phyloP scores from a whole-genome alignment of 179 eudicot species.

The Corrigiola litoralis region DNA sequence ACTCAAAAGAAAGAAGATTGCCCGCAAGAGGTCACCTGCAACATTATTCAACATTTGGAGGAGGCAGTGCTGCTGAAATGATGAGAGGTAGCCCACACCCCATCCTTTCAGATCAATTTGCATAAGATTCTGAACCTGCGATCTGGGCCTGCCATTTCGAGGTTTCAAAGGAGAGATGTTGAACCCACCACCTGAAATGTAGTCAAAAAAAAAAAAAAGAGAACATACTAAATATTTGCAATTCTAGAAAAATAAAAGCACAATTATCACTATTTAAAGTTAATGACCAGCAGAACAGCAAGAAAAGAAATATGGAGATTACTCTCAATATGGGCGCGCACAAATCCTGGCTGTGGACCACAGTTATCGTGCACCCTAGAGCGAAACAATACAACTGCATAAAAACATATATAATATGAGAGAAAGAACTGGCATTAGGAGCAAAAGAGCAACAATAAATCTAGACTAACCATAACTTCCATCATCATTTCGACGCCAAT shows the following conservation, averaged over 20 bases:
- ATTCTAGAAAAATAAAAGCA: background rate
- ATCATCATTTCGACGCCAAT: conserved; percentile 99
- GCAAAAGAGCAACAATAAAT: conserved; percentile 3
- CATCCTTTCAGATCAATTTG: conserved; percentile 98
- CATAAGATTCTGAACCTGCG: conserved; percentile 99
- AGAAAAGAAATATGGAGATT: conserved; percentile 27
- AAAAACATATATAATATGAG: conserved; percentile 17
- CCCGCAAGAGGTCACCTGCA: conserved; percentile 55
- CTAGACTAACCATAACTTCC: conserved; percentile 84
- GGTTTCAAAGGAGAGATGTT: conserved; percentile 89
- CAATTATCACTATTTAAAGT: conserved; percentile 1
- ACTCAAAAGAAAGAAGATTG: background rate
- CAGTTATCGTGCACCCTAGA: conserved; percentile 96
- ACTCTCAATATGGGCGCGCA: conserved; percentile 98
- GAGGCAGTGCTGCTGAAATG: conserved; percentile 95
- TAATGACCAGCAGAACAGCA: background rate
- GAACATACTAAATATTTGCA: conserved; percentile 2
- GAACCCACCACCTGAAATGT: conserved; percentile 95
- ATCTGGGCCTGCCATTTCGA: conserved; percentile 83
- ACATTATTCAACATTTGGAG: conserved; percentile 95
- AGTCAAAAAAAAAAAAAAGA: too few relatives aligned
- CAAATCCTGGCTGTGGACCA: conserved; percentile 96
- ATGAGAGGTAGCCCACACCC: conserved; percentile 85
- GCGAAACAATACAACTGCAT: conserved; percentile 92
- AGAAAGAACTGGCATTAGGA: conserved; percentile 4